Conservation (phyloP, 108 stramenopile genomes). For the Chaetoceros muelleri region DNA sequence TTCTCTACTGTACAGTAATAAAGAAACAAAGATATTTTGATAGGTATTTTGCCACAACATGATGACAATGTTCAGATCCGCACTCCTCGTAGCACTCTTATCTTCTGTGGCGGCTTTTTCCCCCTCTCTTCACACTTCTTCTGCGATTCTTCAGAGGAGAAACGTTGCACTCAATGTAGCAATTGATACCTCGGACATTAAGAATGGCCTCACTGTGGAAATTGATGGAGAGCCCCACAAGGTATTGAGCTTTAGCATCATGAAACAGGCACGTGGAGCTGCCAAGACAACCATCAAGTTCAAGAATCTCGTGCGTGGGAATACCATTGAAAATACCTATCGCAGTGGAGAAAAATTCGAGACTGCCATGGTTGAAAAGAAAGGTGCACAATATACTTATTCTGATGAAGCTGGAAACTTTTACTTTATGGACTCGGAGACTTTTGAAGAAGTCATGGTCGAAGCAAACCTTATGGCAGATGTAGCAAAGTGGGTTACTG, state of each 20-base stretch:
- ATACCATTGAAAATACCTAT: conserved; percentile 90
- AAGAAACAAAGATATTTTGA: too few species aligned
- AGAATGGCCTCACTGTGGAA: conserved; percentile 91
- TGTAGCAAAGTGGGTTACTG: conserved; percentile 67
- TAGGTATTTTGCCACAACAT: too few species aligned
- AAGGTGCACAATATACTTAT: conserved; percentile 78
- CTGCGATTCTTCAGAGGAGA: neutral
- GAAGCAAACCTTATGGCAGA: conserved; percentile 44
- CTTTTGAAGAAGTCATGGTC: conserved; percentile 83
- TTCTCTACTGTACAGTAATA: too few species aligned
- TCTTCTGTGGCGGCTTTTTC: neutral
- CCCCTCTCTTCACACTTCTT: neutral
- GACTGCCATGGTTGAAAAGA: conserved; percentile 79
- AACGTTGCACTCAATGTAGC: conserved; percentile 38
- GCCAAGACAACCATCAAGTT: conserved; percentile 88
- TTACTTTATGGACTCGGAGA: conserved; percentile 87
- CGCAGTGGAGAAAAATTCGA: conserved; percentile 86
- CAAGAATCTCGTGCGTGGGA: conserved; percentile 89
- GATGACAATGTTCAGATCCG: conserved; percentile 1
- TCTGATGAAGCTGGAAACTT: conserved; percentile 67
- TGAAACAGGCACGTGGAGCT: conserved; percentile 88
- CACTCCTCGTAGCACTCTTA: neutral
- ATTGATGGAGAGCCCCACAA: conserved; percentile 82
- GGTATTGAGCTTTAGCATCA: conserved; percentile 81
- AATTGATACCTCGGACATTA: conserved; percentile 86